These are phyloP conservation scores for Ballota nigra DNA, from an alignment of 257 asterid species.

Conservation along the genomic window DNA sequence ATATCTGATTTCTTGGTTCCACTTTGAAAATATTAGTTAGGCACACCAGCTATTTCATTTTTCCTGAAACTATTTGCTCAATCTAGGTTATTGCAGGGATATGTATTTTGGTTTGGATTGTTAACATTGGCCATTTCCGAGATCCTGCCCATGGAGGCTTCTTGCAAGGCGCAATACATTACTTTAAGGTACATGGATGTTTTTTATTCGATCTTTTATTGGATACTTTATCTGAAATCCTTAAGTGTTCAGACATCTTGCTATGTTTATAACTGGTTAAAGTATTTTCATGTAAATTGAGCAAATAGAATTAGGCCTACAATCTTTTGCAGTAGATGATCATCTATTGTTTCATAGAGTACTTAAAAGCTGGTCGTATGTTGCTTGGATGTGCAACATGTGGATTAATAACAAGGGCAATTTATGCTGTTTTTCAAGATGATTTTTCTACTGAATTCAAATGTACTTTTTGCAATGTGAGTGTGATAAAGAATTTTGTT, in stretches of 20 bases:
- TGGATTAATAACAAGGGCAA: not conserved
- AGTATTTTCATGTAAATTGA: slow-evolving; percentile 1
- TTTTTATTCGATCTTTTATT: not conserved
- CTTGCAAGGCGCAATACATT: slow-evolving; percentile 92
- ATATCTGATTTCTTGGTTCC: slow-evolving; percentile 14
- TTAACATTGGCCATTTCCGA: slow-evolving; percentile 94
- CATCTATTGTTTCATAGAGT: not conserved
- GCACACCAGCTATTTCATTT: slow-evolving; percentile 16
- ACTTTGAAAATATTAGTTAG: slow-evolving; percentile 14
- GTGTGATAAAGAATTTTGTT: not conserved
- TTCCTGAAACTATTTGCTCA: slow-evolving; percentile 35
- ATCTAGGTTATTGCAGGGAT: slow-evolving; percentile 97
- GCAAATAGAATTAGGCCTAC: not conserved
- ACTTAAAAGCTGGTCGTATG: not conserved
- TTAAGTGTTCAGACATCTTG: not conserved
- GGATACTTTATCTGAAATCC: not conserved
- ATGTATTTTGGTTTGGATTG: slow-evolving; percentile 94
- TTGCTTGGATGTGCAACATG: slow-evolving; percentile 10
- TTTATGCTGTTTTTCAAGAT: not conserved
- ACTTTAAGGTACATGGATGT: slow-evolving; percentile 70
- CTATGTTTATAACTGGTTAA: slow-evolving; percentile 7
- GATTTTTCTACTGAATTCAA: not conserved
- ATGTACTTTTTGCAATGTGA: not conserved
- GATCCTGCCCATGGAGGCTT: slow-evolving; percentile 99
- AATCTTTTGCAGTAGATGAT: not conserved